phyloP scores from a whole-genome alignment of 805 yeast species.

The Millerozyma acaciae region DNA sequence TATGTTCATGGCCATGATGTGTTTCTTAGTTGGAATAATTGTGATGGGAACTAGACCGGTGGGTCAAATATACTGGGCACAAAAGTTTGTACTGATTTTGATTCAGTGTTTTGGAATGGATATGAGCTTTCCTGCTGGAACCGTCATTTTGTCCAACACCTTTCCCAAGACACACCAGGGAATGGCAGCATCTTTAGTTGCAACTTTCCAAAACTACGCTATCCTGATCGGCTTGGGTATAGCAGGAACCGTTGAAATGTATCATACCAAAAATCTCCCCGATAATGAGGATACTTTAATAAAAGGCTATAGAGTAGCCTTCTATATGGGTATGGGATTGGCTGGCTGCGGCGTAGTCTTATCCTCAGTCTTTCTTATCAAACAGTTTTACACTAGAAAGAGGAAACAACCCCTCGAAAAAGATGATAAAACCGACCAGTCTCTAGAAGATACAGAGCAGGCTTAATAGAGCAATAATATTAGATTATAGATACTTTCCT shows the following conservation, averaged over 20 bases:
- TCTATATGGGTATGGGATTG: slow-evolving; percentile 31
- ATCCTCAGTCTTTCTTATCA: slow-evolving; percentile 14
- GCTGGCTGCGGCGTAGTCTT: slow-evolving; percentile 28
- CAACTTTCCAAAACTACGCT: slow-evolving; percentile 69
- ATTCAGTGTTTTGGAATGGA: slow-evolving; percentile 73
- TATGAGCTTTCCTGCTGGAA: slow-evolving; percentile 71
- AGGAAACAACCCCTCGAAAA: not conserved
- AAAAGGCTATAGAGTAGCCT: slow-evolving; percentile 23
- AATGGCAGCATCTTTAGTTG: slow-evolving; percentile 69
- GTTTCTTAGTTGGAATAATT: slow-evolving; percentile 48
- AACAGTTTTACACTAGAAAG: slow-evolving; percentile 1
- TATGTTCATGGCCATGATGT: slow-evolving; percentile 47
- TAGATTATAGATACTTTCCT: too few species aligned
- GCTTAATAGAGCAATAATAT: too few species aligned
- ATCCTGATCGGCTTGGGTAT: slow-evolving; percentile 37
- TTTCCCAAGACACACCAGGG: slow-evolving; percentile 69
- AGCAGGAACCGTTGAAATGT: slow-evolving; percentile 32
- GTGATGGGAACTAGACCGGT: slow-evolving; percentile 55
- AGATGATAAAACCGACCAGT: not conserved
- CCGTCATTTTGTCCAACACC: slow-evolving; percentile 53
- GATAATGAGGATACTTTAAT: slow-evolving; percentile 13
- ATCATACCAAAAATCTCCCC: slow-evolving; percentile 17
- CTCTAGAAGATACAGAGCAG: too few species aligned
- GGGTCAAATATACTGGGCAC: slow-evolving; percentile 57
- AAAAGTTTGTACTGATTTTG: slow-evolving; percentile 51